phyloP scores from a whole-genome alignment of 2,329 filamentous ascomycete genomes.

The Magnaporthiopsis rhizophila region DNA sequence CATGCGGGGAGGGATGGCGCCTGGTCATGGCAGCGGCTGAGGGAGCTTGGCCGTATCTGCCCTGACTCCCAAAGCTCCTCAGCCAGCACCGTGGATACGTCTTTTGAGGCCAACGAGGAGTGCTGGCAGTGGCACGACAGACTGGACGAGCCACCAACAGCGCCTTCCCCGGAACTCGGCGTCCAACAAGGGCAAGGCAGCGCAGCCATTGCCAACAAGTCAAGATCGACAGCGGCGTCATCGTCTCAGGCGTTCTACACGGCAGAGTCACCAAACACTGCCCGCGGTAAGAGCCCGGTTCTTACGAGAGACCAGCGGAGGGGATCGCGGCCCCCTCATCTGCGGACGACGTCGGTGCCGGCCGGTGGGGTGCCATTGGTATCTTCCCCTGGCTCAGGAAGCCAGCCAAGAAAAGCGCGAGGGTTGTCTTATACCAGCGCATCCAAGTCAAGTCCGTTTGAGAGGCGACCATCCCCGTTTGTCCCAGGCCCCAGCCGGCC shows the following conservation, averaged over 20 bases:
- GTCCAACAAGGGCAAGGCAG: background rate
- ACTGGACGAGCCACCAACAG: slow-evolving; percentile 49
- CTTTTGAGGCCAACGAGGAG: slow-evolving; percentile 47
- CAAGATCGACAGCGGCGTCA: slow-evolving; percentile 29
- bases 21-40: slow-evolving; percentile 66
- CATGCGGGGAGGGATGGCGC: slow-evolving; percentile 34
- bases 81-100: slow-evolving; percentile 42
- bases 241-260: slow-evolving; percentile 33
- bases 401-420: slow-evolving; percentile 22
- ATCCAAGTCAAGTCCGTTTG: slow-evolving; percentile 19
- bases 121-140: slow-evolving; percentile 62
- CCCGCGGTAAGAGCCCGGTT: slow-evolving; percentile 26
- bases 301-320: slow-evolving; percentile 30
- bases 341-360: slow-evolving; percentile 47
- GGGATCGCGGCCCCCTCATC: slow-evolving; percentile 36
- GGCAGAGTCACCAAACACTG: slow-evolving; percentile 23
- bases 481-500: slow-evolving; percentile 14
- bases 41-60: slow-evolving; percentile 51
- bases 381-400: slow-evolving; percentile 26
- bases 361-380: slow-evolving; percentile 17
- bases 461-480: slow-evolving; percentile 31
- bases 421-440: slow-evolving; percentile 12
- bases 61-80: slow-evolving; percentile 26
- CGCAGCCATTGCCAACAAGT: slow-evolving; percentile 26
- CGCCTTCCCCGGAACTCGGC: slow-evolving; percentile 24